Base-by-base conservation (phyloP, 1,284 basidiomycete species). In the Psilocybe mexicana region DNA sequence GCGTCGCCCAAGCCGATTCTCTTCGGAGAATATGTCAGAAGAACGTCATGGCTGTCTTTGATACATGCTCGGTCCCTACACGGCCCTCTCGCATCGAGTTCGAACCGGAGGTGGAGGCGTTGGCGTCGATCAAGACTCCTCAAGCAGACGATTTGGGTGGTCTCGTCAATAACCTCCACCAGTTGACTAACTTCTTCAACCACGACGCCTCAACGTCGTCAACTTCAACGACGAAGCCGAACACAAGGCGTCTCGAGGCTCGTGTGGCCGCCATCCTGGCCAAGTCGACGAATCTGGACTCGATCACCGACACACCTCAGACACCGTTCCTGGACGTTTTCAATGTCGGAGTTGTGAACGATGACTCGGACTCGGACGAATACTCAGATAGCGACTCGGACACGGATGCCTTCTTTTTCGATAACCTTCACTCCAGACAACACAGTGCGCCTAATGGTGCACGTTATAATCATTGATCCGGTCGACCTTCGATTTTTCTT, bases 131-230 rank as follows among this genome's bases (percentile, higher is more conserved):
- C 23, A 71, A 73, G 54, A 75, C 77, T 24, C 72, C 78, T 28
- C 81, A 86, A 40, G 85, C 87, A 52, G 86, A 88, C 54, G 88
- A 92, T 63, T 79, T 96, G n/a, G 89, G 91, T 4, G 90, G 92
- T 60, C 77, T 95, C 26, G 92, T 96, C 30, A 92, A 89, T 64
- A 91, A 93, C 60, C 79, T 96, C 44, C 91, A 96, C 67, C 90
- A 92, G 59, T 78, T 97, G 45, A 92, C 87, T 61, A 87, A 86
- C 60, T 96, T 92, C 79, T 95, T 95, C 79, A 90, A 91, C 67
- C 85, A 87, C 52, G 76, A 77, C 56, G 52, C 47, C 55, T 64
- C 60, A 63, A 63, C 45, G 49, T 62, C 36, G 65, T 70, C 40
- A 54, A 57, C 51, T 14, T 55, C 47, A 11, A 59, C 59, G 6